These are phyloP conservation scores for Lasiodiplodia hormozganensis DNA, from an alignment of 2,329 filamentous ascomycete species.

Conservation along the genomic window DNA sequence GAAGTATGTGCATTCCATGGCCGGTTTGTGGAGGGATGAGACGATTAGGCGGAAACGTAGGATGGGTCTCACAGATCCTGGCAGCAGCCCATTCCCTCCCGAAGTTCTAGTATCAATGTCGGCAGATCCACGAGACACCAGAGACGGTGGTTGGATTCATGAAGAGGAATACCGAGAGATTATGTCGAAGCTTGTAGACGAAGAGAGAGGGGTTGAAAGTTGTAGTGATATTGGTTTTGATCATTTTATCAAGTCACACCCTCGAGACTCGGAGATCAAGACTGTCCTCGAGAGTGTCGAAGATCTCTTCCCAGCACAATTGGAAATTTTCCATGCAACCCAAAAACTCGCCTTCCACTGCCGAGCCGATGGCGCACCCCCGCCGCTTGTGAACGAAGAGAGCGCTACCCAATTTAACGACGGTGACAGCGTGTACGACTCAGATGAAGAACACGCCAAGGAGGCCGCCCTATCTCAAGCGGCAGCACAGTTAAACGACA, in stretches of 20 bases:
- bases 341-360: conserved; percentile 4
- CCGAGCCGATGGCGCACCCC: neutral
- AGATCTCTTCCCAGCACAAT: conserved; percentile 78
- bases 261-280: conserved; percentile 67
- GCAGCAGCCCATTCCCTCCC: conserved; percentile 77
- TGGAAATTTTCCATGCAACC: conserved; percentile 43
- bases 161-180: conserved; percentile 80
- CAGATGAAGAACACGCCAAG: conserved; percentile 48
- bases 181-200: conserved; percentile 66
- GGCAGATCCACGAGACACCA: conserved; percentile 74
- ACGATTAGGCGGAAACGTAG: conserved; percentile 76
- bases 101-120: conserved; percentile 90
- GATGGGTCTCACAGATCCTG: conserved; percentile 69
- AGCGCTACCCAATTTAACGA: conserved; percentile 59
- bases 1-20: conserved; percentile 93
- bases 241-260: conserved; percentile 64
- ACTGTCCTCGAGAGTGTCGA: conserved; percentile 84
- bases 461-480: conserved; percentile 3
- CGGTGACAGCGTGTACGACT: conserved; percentile 49
- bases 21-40: conserved; percentile 90
- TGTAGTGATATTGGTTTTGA: conserved; percentile 64
- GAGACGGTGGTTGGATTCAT: conserved; percentile 87
- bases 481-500: neutral
- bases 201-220: conserved; percentile 64
- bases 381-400: conserved; percentile 70